Base-by-base conservation (phyloP, 768 basidiomycete species). In the Roridomyces roridus region DNA sequence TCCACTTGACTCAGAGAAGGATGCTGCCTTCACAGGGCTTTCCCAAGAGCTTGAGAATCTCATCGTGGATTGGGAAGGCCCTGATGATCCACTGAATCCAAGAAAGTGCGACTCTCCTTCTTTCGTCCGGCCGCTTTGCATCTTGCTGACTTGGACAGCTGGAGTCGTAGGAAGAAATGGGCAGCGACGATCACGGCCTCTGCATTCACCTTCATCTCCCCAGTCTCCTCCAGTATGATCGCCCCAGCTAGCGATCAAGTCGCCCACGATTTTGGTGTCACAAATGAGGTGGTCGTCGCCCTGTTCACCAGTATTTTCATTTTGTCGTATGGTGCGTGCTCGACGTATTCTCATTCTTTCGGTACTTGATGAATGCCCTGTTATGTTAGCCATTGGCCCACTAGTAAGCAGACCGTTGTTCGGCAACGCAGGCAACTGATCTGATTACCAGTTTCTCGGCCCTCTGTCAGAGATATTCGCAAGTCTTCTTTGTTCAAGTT, bases 151-250 rank as follows among this genome's bases (percentile, higher is more conserved):
- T n/a, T n/a, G n/a, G n/a, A n/a, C 51, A 85, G 88, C 66, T 89
- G 88, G 87, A 65, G 75, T 4, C 79, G 75, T 48, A 74, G 66
- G 26, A 74, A 73, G 62, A 90, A 87, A 76, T 89, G 87, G 88
- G 80, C 77, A 0, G 84, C 83, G 0, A 88, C 86, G 0, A 59
- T 79, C 17, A 77, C 88, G 23, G 83, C 89, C 0, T 88, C 88
- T 0, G 75, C 77, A 0, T 91, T 88, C 66, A 86, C 88, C 0
- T 87, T 89, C 65, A 87, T 89, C 31, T 78, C 76, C 6, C 87
- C 89, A 0, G 75, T 91, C 0, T 85, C 89, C 0, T 92, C 90
- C 4, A 83, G 88, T 4, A 90, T 90, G 85, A 74, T 91, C 1
- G 86, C 91, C 0, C 89, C 89, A 0, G 89, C 89, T 0, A 73